Percentiles rank a stretch among this genome's conserved stretches.
These are phyloP conservation scores for Picochlorum sp. DNA, from an alignment of 139 green algal genomes.

Conservation along the genomic window DNA sequence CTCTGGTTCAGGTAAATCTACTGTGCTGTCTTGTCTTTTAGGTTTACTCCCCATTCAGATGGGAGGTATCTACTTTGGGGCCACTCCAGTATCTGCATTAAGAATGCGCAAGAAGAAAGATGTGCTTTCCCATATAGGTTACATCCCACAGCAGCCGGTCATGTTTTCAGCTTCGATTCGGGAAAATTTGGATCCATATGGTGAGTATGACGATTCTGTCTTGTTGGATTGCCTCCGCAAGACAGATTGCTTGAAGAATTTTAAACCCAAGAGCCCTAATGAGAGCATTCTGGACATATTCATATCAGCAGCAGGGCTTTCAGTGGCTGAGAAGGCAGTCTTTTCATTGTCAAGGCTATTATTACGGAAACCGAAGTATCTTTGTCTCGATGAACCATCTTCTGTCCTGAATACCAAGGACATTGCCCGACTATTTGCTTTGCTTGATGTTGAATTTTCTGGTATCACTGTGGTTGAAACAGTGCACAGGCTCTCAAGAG, in stretches of 20 bases:
- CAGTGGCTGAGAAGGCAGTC: background rate
- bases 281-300: too few species aligned
- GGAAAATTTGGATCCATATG: constrained; percentile 60
- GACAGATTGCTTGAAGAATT: too few species aligned
- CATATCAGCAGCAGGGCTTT: background rate
- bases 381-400: constrained; percentile 3
- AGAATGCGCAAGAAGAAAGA: constrained; percentile 21
- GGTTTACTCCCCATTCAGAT: constrained; percentile 34
- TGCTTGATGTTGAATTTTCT: background rate
- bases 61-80: constrained; percentile 30
- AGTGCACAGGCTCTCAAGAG: constrained; percentile 1
- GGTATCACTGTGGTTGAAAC: constrained; percentile 1
- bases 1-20: constrained; percentile 63
- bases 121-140: constrained; percentile 35
- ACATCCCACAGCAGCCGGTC: constrained; percentile 60
- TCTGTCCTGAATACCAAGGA: background rate
- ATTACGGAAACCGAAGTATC: background rate
- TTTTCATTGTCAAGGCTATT: background rate
- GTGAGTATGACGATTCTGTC: constrained; percentile 15
- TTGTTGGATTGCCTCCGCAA: too few species aligned
- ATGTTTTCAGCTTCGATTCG: constrained; percentile 57
- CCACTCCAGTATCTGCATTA: constrained; percentile 10
- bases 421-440: constrained; percentile 4
- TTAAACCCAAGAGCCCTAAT: too few species aligned
- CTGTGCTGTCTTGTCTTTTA: constrained; percentile 45